Evolutionary conservation across 2,329 filamentous ascomycete species (phyloP).

Genomic region (Ophiognomonia clavigignenti-juglandacearum): DNA sequence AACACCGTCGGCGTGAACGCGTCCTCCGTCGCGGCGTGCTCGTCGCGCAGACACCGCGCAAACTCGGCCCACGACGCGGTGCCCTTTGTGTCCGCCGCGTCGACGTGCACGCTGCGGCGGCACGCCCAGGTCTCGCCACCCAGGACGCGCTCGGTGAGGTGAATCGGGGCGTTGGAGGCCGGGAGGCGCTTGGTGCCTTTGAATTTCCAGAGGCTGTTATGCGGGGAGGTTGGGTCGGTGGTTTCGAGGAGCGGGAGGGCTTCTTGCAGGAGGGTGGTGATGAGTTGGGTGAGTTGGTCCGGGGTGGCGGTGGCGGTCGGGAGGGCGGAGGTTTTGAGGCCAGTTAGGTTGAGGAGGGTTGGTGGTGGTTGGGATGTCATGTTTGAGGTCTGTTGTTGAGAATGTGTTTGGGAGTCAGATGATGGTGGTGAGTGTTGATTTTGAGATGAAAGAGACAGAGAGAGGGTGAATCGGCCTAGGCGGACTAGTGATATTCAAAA

Average conservation of each 20-base stretch:
- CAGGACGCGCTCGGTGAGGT: slow-evolving; percentile 49
- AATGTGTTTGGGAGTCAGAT: too few species aligned
- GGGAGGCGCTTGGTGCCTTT: slow-evolving; percentile 40
- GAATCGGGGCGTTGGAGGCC: slow-evolving; percentile 45
- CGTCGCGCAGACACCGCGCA: slow-evolving; percentile 49
- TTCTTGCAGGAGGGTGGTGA: slow-evolving; percentile 51
- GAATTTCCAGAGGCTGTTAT: slow-evolving; percentile 28
- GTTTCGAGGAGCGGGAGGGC: slow-evolving; percentile 53
- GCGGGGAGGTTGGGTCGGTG: slow-evolving; percentile 34
- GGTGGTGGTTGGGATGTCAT: not conserved
- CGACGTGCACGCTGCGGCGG: slow-evolving; percentile 56
- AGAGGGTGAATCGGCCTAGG: too few species aligned
- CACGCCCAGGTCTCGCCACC: slow-evolving; percentile 66
- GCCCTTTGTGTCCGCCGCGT: slow-evolving; percentile 40
- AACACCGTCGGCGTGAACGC: slow-evolving; percentile 55
- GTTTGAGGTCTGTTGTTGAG: not conserved
- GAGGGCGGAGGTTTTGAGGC: slow-evolving; percentile 42
- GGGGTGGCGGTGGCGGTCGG: slow-evolving; percentile 34
- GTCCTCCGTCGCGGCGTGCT: slow-evolving; percentile 52
- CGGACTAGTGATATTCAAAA: too few species aligned
- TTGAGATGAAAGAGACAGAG: too few species aligned
- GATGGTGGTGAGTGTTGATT: too few species aligned
- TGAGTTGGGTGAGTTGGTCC: slow-evolving; percentile 44
- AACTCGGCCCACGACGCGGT: slow-evolving; percentile 64
- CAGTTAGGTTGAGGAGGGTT: slow-evolving; percentile 50